These are phyloP conservation scores for Hygrophorus pudorinus DNA, from an alignment of 768 basidiomycete species.

Conservation along the genomic window DNA sequence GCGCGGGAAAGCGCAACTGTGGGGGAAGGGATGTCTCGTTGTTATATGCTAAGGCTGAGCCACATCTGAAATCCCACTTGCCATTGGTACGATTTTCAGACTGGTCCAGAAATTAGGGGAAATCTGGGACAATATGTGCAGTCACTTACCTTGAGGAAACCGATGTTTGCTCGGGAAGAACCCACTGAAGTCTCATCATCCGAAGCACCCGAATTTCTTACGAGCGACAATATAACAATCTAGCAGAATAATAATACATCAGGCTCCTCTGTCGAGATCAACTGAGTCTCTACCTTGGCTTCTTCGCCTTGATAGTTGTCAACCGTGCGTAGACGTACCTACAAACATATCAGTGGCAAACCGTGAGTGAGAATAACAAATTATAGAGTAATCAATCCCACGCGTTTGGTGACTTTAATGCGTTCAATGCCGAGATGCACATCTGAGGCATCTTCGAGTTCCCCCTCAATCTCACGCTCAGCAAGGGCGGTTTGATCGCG, in stretches of 20 bases:
- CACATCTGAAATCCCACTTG: slow-evolving; percentile 9
- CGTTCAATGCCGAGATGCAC: slow-evolving; percentile 27
- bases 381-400: slow-evolving; percentile 17
- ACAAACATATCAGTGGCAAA: background rate
- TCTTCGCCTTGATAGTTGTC: slow-evolving; percentile 78
- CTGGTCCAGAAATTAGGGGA: slow-evolving; percentile 17
- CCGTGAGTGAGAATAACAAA: background rate
- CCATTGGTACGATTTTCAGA: slow-evolving; percentile 48
- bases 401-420: slow-evolving; percentile 42
- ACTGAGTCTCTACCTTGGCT: slow-evolving; percentile 32
- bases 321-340: slow-evolving; percentile 65
- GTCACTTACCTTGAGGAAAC: slow-evolving; percentile 55
- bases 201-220: slow-evolving; percentile 50
- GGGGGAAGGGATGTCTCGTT: slow-evolving; percentile 4
- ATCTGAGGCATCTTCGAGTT: slow-evolving; percentile 12
- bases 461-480: slow-evolving; percentile 35
- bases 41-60: background rate
- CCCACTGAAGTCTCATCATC: slow-evolving; percentile 17
- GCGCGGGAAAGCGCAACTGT: slow-evolving; percentile 66
- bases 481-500: slow-evolving; percentile 54
- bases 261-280: background rate
- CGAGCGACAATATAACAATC: slow-evolving; percentile 66
- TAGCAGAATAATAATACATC: slow-evolving; percentile 14
- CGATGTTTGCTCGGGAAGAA: slow-evolving; percentile 34
- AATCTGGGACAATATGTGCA: background rate